Conservation (phyloP, 1,139 yeast genomes). For the Keqinozyma sinolaborantium region DNA sequence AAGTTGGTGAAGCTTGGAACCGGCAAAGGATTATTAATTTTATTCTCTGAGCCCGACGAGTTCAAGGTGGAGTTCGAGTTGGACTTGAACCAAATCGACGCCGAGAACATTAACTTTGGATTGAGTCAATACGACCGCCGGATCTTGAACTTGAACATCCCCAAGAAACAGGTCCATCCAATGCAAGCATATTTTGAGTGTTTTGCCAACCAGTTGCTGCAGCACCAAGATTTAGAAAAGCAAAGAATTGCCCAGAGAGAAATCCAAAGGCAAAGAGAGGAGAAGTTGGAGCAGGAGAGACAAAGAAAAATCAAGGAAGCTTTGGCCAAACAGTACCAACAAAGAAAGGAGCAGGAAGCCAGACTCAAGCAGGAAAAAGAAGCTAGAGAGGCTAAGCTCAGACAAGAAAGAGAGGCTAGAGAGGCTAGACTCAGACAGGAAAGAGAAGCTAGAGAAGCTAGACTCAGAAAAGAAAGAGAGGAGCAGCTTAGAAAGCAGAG, state of each 20-base stretch:
- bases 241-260: constrained; percentile 7
- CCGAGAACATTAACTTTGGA: constrained; percentile 35
- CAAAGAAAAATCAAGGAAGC: constrained; percentile 2
- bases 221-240: constrained; percentile 2
- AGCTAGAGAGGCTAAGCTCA: constrained; percentile 5
- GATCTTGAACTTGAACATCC: constrained; percentile 38
- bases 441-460: constrained; percentile 8
- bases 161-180: constrained; percentile 21
- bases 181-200: constrained; percentile 1
- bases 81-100: constrained; percentile 29
- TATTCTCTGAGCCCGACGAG: constrained; percentile 28
- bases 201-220: constrained; percentile 6
- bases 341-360: constrained; percentile 4
- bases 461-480: constrained; percentile 10
- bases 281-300: constrained; percentile 4
- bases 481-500: constrained; percentile 12
- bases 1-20: constrained; percentile 23
- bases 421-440: constrained; percentile 8
- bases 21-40: constrained; percentile 21
- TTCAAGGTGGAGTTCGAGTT: constrained; percentile 34
- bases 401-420: constrained; percentile 5
- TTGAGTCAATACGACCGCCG: constrained; percentile 24
- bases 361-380: constrained; percentile 8
- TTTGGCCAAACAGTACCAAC: constrained; percentile 1
- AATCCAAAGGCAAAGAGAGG: constrained; percentile 4